Base-by-base conservation (phyloP, 208 protist genomes). In the Leishmania gerbilli region DNA sequence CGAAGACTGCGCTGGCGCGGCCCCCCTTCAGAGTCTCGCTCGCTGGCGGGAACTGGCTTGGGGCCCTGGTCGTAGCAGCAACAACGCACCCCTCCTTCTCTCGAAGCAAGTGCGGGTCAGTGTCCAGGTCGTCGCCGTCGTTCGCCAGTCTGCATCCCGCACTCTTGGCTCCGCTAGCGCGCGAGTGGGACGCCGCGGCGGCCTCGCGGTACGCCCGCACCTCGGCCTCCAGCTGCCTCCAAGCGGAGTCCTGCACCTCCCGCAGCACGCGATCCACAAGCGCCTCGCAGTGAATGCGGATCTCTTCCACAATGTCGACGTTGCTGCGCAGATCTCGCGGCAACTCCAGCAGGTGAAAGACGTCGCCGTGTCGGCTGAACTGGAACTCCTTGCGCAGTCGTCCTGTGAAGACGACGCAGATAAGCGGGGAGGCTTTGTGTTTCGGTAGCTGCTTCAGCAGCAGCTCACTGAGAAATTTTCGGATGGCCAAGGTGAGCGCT, bases 401-500 rank as follows among this genome's bases (percentile, higher is more conserved):
- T 0, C 92, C 94, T 3, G 90, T 92, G 74, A 96, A 95, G 17
- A 96, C 81, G 68, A 97, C 80, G 31, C 90, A 89, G 67, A 97
- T 80, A 49, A 89, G 85, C 45, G 91, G 94, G 17, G 90, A 90
- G 19, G 90, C 92, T 75, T 93, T 92, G 53, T 89, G 89, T 58
- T 88, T 87, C 27, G 91, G 85, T 47, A 96, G 68, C 87, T 95
- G 91, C 77, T 91, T 80, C 58, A 88, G 80, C 60, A 97, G 79
- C 75, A 94, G 85, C 75, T 96, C 91, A 31, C 88, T 84, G 40
- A 97, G 77, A 69, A 97, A 97, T 72, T 91, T 92, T 9, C 91
- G 89, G n/a, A 97, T 76, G 6, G 90, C 90, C 92, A 92, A 93
- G 3, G 85, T 88, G 65, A 96, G 78, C 13, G 81, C 80, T 37